Percentiles rank a stretch among this genome's conserved stretches.
These are phyloP conservation scores for Leucocoprinus birnbaumii DNA, from an alignment of 768 basidiomycete species.

Conservation along the genomic window DNA sequence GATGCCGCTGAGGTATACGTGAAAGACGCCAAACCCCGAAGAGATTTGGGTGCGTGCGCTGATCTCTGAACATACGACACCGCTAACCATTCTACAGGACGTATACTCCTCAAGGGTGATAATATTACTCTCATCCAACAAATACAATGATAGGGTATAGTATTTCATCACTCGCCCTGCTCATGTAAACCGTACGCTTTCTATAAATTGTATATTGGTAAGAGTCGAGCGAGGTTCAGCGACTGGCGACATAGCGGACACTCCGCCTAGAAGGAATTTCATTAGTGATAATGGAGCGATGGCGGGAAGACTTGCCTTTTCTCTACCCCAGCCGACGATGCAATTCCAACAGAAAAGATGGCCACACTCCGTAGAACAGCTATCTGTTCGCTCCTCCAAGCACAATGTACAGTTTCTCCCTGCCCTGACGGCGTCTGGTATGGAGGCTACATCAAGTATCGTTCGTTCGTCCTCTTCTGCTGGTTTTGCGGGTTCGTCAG, in stretches of 20 bases:
- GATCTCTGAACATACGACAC: constrained; percentile 8
- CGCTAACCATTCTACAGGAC: constrained; percentile 49
- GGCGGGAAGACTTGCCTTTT: constrained; percentile 53
- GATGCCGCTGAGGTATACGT: constrained; percentile 91
- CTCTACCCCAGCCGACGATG: constrained; percentile 84
- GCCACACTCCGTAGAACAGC: constrained; percentile 83
- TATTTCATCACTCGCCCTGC: neutral
- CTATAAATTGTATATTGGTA: constrained; percentile 84
- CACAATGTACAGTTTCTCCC: constrained; percentile 80
- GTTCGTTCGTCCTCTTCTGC: constrained; percentile 75
- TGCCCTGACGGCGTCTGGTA: constrained; percentile 50
- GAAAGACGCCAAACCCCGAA: constrained; percentile 82
- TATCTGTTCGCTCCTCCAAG: constrained; percentile 80
- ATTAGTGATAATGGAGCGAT: neutral
- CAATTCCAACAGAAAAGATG: constrained; percentile 91
- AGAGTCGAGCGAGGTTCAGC: constrained; percentile 60
- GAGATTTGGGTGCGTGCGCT: constrained; percentile 67
- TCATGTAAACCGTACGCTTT: constrained; percentile 17
- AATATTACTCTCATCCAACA: constrained; percentile 98
- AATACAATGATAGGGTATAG: constrained; percentile 18
- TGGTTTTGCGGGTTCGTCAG: constrained; percentile 48
- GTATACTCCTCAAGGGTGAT: constrained; percentile 95
- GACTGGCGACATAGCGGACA: constrained; percentile 86
- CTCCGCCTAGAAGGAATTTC: constrained; percentile 51
- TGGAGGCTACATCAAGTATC: constrained; percentile 52